phyloP scores from a whole-genome alignment of 768 basidiomycete genomes.

The Rhodosporidiobolus odoratus region DNA sequence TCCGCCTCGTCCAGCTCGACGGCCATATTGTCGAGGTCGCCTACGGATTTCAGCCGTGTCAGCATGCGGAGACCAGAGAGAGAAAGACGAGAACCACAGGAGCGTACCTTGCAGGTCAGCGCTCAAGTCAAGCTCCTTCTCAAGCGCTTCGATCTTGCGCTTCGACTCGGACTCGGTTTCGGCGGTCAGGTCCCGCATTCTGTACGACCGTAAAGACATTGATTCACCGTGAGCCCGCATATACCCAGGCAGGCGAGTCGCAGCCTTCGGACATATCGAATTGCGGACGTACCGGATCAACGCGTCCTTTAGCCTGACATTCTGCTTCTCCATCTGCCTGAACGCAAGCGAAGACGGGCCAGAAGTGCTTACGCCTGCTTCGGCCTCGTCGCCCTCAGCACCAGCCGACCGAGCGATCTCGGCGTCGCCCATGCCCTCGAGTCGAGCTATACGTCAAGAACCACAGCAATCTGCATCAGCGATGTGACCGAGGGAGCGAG shows the following conservation, averaged over 20 bases:
- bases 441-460: conserved; percentile 6
- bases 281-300: conserved; percentile 60
- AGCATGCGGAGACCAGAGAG: not conserved
- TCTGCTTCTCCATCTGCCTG: conserved; percentile 91
- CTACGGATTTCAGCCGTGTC: conserved; percentile 5
- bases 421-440: conserved; percentile 29
- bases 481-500: too few relatives aligned
- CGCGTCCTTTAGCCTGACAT: conserved; percentile 90
- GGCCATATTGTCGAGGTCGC: conserved; percentile 58
- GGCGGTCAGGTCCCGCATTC: conserved; percentile 78
- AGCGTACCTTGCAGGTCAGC: conserved; percentile 67
- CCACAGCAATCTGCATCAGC: not conserved
- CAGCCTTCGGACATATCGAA: not conserved
- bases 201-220: conserved; percentile 42
- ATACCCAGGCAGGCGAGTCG: not conserved
- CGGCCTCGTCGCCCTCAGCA: conserved; percentile 44
- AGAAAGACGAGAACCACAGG: not conserved
- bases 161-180: conserved; percentile 83
- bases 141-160: conserved; percentile 73
- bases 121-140: conserved; percentile 71
- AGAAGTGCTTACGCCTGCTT: conserved; percentile 39
- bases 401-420: conserved; percentile 42
- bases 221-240: not conserved
- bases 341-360: conserved; percentile 48
- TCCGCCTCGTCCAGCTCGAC: conserved; percentile 84